Base-by-base conservation (phyloP, 345 rosid genomes). In the Mallotus nudiflorus region DNA sequence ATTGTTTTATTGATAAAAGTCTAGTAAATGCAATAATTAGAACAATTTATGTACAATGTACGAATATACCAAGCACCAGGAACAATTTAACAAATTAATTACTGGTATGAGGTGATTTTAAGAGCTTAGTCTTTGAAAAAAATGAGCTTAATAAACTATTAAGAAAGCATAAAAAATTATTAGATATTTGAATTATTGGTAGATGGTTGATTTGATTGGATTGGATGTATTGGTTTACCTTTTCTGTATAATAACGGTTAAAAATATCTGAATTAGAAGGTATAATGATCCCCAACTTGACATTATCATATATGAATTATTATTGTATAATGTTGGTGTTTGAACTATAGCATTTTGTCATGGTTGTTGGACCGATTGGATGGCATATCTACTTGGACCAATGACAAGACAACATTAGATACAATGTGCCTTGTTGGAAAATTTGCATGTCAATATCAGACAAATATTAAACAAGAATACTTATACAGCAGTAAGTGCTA, bases 301-400 rank as follows among this genome's bases (percentile, higher is more conserved):
- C 8, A 28, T 18, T 31, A 31, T 57, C 2, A 10, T 14, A 57
- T 5, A 5, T 31, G 22, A 57, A 6, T 7, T 27, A 31, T 57
- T 27, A 14, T 1, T 57, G 0, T 0, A 42, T 42, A 42, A 12
- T 12, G 45, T 6, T 1, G 5, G n/a, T 49, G 10, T 46, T 27
- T 44, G 44, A 66, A 62, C 20, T 9, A 16, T 33, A 33, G 12
- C 13, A 53, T n/a, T 33, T 22, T 29, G 62, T 52, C 58, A 24
- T 61, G 9, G 18, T 0, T 20, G 24, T 13, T 45, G 37, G 33
- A 46, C 15, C 45, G 28, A 66, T 13, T 70, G 18, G 72, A 70
- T 53, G 71, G 39, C 3, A 0, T 56, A 24, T 62, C 70, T 40
- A 62, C 31, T 28, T 53, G 69, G 74, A 58, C 70, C 80, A 69